A percentile compares a stretch with the other conserved stretches of the same genome.
Conservation (phyloP, 2,329 filamentous ascomycete genomes). For the Penicillium glabrum region DNA sequence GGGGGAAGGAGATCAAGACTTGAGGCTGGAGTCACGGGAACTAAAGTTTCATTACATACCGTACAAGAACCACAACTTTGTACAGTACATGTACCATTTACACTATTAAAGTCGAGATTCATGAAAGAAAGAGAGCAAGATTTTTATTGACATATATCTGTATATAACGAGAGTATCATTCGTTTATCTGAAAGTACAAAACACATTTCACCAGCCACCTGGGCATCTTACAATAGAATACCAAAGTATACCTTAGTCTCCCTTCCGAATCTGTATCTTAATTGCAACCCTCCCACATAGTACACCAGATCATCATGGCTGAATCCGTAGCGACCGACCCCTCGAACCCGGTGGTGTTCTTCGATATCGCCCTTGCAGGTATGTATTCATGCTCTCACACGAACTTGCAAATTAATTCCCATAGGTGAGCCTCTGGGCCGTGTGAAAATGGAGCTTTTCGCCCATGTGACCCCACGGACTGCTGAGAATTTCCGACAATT, state of each 20-base stretch:
- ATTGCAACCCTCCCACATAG: not conserved
- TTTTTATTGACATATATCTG: too few species aligned
- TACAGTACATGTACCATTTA: not conserved
- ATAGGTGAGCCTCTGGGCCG: slow-evolving; percentile 81
- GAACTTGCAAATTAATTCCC: not conserved
- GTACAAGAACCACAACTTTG: not conserved
- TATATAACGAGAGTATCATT: too few species aligned
- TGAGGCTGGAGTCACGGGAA: slow-evolving; percentile 8
- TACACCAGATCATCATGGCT: slow-evolving; percentile 6
- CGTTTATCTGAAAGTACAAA: too few species aligned
- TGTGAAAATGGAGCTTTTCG: slow-evolving; percentile 88
- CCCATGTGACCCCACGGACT: slow-evolving; percentile 78
- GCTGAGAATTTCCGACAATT: slow-evolving; percentile 97
- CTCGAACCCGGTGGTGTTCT: slow-evolving; percentile 50
- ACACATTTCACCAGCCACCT: too few species aligned
- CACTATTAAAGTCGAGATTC: not conserved
- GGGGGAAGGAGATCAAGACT: not conserved
- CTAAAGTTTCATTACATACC: not conserved
- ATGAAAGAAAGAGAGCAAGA: too few species aligned
- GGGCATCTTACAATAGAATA: not conserved
- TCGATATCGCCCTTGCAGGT: slow-evolving; percentile 51
- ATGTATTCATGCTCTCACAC: slow-evolving; percentile 17
- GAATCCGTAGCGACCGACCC: slow-evolving; percentile 7
- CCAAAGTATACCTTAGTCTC: not conserved
- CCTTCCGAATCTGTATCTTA: not conserved